These are phyloP conservation scores for Globisporangium echinulatum DNA, from an alignment of 352 stramenopile species.

Conservation along the genomic window DNA sequence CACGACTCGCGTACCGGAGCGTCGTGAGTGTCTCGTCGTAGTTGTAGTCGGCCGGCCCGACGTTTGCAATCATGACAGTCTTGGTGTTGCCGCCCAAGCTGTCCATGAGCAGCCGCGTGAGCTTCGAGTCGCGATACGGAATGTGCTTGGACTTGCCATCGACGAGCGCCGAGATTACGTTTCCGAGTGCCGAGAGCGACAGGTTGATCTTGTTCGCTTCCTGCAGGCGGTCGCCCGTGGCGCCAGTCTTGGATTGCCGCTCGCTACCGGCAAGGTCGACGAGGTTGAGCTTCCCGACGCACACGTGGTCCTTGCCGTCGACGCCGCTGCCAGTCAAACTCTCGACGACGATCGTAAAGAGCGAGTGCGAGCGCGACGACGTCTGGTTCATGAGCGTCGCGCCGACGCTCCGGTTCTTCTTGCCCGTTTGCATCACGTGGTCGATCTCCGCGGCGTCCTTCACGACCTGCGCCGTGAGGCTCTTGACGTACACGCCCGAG, in stretches of 20 bases:
- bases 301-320: conserved; percentile 89
- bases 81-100: conserved; percentile 93
- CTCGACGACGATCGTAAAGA: conserved; percentile 96
- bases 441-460: conserved; percentile 88
- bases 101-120: conserved; percentile 87
- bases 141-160: conserved; percentile 49
- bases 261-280: conserved; percentile 77
- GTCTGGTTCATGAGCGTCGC: conserved; percentile 97
- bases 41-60: conserved; percentile 96
- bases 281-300: conserved; percentile 95
- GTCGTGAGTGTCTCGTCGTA: conserved; percentile 94
- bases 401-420: conserved; percentile 93
- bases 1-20: conserved; percentile 94
- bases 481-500: conserved; percentile 90
- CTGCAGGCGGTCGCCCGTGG: conserved; percentile 60
- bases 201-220: conserved; percentile 80
- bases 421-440: conserved; percentile 89
- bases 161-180: conserved; percentile 84
- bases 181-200: conserved; percentile 63
- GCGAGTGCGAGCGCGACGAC: conserved; percentile 95
- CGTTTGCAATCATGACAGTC: conserved; percentile 98
- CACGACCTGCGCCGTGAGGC: conserved; percentile 84
- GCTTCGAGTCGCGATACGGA: conserved; percentile 87
- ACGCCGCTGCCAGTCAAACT: conserved; percentile 62
- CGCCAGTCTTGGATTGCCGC: conserved; percentile 67